Percentiles rank a stretch among this genome's conserved stretches.
These are phyloP conservation scores for Murraya paniculata DNA, from an alignment of 345 rosid species.

Conservation along the genomic window DNA sequence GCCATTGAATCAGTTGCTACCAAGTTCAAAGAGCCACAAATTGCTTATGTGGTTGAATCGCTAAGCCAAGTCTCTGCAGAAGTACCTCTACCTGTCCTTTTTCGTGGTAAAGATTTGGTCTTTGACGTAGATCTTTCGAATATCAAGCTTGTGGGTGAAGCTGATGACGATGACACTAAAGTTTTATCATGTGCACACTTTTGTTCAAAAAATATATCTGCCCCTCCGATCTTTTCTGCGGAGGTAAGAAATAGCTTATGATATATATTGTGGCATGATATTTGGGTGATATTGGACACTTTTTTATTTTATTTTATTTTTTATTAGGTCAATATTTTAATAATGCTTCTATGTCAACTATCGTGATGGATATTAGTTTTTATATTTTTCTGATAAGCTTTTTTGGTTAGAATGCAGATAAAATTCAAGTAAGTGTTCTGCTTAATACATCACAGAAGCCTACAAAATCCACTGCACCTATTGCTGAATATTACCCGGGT, in stretches of 20 bases:
- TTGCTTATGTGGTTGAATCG: constrained; percentile 51
- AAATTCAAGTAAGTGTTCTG: constrained; percentile 62
- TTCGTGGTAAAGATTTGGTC: constrained; percentile 56
- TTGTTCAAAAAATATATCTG: constrained; percentile 46
- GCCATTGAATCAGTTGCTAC: constrained; percentile 50
- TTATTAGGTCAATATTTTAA: constrained; percentile 4
- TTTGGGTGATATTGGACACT: neutral
- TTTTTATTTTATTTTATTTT: neutral
- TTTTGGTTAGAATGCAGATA: constrained; percentile 81
- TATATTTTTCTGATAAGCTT: constrained; percentile 31
- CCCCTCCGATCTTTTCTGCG: constrained; percentile 35
- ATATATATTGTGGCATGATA: neutral
- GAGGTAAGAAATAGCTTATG: constrained; percentile 50
- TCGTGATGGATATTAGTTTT: constrained; percentile 9
- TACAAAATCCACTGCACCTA: constrained; percentile 46
- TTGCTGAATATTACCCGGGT: constrained; percentile 80
- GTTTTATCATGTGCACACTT: constrained; percentile 54
- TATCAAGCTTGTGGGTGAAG: constrained; percentile 42
- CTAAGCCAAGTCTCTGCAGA: constrained; percentile 40
- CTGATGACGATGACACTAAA: constrained; percentile 33
- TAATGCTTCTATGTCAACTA: neutral
- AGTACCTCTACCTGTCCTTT: constrained; percentile 40
- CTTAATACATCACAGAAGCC: constrained; percentile 58
- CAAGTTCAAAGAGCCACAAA: constrained; percentile 60
- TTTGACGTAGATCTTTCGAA: constrained; percentile 41